A percentile compares a stretch with the other conserved stretches of the same genome.
Conservation (phyloP, 2,329 filamentous ascomycete genomes). For the Colletotrichum sp. region DNA sequence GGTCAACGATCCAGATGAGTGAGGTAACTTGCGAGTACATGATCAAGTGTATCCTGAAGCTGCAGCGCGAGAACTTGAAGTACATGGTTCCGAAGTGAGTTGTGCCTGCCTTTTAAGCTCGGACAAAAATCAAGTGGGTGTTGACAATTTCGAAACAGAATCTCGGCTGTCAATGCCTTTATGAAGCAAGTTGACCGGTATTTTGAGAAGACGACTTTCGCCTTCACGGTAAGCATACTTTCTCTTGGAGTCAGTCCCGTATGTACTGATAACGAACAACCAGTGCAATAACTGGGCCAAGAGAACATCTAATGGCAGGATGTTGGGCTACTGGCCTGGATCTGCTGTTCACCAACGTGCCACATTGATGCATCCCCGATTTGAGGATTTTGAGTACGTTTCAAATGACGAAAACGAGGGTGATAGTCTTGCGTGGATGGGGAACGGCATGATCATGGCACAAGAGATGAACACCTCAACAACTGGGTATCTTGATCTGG, state of each 20-base stretch:
- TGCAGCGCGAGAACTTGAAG: background rate
- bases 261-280: background rate
- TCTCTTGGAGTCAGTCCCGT: background rate
- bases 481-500: background rate
- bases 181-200: background rate
- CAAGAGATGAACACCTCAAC: background rate
- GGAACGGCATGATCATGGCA: background rate
- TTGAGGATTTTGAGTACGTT: background rate
- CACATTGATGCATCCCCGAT: background rate
- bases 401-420: background rate
- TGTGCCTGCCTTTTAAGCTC: background rate
- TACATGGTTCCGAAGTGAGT: background rate
- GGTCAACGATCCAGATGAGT: background rate
- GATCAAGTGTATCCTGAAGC: background rate
- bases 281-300: background rate
- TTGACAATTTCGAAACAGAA: background rate
- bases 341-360: background rate
- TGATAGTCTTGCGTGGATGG: background rate
- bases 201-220: background rate
- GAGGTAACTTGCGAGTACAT: background rate
- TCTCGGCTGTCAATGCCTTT: background rate
- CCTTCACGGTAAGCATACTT: background rate
- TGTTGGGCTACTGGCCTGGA: background rate
- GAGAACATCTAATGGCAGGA: background rate
- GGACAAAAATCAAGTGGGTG: fast-evolving